A percentile compares a stretch with the other conserved stretches of the same genome.
Evolutionary conservation across 1,284 basidiomycete species (phyloP).

Genomic region (Hemileia vastatrix): DNA sequence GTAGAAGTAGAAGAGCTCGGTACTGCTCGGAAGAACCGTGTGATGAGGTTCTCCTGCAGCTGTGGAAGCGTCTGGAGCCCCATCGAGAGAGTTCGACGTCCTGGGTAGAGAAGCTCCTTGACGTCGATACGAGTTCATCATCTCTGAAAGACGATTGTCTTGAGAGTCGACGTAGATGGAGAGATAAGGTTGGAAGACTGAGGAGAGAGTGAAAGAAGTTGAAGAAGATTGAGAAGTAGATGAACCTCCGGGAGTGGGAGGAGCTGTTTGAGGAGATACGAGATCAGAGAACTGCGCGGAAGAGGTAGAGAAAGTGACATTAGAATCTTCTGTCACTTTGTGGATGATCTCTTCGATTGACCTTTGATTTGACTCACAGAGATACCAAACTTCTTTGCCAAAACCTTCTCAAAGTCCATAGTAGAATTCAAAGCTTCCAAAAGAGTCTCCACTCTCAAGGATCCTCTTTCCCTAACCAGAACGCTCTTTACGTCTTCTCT

Average conservation of each 20-base stretch:
- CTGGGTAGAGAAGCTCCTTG: conserved; percentile 58
- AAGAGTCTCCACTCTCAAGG: conserved; percentile 64
- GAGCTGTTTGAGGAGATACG: background rate
- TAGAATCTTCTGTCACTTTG: too few relatives aligned
- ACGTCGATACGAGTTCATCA: conserved; percentile 70
- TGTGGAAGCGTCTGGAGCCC: conserved; percentile 47
- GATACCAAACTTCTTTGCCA: conserved; percentile 45
- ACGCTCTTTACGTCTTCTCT: conserved; percentile 48
- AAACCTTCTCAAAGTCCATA: conserved; percentile 69
- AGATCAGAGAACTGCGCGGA: too few relatives aligned
- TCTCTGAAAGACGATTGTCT: conserved; percentile 73
- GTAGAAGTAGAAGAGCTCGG: conserved; percentile 95
- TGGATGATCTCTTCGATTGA: too few relatives aligned
- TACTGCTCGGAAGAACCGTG: conserved; percentile 87
- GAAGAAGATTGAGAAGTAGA: conserved; percentile 28
- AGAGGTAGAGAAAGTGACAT: background rate
- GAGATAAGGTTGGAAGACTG: conserved; percentile 84
- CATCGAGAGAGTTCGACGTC: conserved; percentile 47
- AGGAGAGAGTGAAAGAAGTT: conserved; percentile 62
- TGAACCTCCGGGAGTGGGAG: conserved; percentile 27
- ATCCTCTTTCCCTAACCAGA: conserved; percentile 49
- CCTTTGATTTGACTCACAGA: conserved; percentile 5
- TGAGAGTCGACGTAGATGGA: conserved; percentile 90
- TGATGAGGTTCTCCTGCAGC: too few relatives aligned
- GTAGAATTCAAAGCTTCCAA: conserved; percentile 76